phyloP scores from a whole-genome alignment of 139 green algal genomes.

The Bryopsis sp. region DNA sequence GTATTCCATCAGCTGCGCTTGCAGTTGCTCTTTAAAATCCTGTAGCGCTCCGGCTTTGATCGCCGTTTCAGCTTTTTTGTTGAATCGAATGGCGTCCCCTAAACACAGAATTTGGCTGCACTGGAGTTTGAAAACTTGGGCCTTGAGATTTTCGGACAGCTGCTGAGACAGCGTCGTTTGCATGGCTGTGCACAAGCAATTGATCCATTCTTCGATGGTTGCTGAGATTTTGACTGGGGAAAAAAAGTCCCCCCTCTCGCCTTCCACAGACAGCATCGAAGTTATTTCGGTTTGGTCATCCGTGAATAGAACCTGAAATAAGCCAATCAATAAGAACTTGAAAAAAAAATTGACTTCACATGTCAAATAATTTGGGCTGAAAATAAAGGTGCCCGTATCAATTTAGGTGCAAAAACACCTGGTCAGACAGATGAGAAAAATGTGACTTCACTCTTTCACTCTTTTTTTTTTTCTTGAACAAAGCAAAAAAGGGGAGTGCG shows the following conservation, averaged over 20 bases:
- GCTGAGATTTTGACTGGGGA: slow-evolving; percentile 21
- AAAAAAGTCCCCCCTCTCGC: slow-evolving; percentile 26
- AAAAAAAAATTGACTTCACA: no score
- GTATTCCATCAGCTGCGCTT: slow-evolving; percentile 44
- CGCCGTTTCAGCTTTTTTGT: slow-evolving; percentile 23
- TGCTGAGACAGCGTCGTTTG: not conserved
- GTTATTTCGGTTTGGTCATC: no score
- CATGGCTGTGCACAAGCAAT: not conserved
- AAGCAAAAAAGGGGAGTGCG: no score
- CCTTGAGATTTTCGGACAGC: not conserved
- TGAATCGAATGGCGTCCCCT: slow-evolving; percentile 1
- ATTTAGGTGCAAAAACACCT: no score
- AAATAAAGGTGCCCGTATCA: no score
- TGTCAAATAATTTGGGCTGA: no score
- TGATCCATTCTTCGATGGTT: not conserved
- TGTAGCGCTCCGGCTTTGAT: slow-evolving; percentile 28
- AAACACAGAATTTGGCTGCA: slow-evolving; percentile 12
- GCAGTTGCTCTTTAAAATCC: slow-evolving; percentile 35
- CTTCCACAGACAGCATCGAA: slow-evolving; percentile 21
- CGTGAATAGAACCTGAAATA: no score
- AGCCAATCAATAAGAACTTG: no score
- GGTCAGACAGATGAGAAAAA: no score
- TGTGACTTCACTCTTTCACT: no score
- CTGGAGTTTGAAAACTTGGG: not conserved
- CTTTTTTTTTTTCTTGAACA: no score